These are phyloP conservation scores for Barnettozyma siamensis DNA, from an alignment of 805 yeast genomes.

Conservation along the genomic window DNA sequence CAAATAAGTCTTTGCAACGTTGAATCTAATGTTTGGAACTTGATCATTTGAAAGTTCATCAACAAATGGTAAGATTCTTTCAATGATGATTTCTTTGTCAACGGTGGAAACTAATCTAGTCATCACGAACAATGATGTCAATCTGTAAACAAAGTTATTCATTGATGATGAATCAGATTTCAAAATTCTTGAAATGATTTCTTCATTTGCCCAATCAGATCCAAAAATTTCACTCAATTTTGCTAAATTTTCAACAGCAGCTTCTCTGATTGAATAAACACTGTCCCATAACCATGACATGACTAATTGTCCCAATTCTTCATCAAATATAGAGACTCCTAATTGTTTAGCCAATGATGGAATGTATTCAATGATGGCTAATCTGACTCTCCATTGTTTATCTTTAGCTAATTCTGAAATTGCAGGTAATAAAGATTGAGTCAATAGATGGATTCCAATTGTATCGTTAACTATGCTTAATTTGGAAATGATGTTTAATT, in stretches of 20 bases:
- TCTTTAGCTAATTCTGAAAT: conserved; percentile 94
- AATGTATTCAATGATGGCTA: conserved; percentile 94
- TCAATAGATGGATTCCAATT: conserved; percentile 82
- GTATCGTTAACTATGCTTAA: conserved; percentile 89
- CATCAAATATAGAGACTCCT: conserved; percentile 89
- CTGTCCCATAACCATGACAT: conserved; percentile 99
- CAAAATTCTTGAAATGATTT: conserved; percentile 73
- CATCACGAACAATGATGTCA: conserved; percentile 84
- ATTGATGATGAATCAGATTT: conserved; percentile 33
- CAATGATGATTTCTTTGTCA: conserved; percentile 46
- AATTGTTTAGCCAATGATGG: conserved; percentile 92
- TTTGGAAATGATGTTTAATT: conserved; percentile 89
- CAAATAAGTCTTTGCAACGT: conserved; percentile 81
- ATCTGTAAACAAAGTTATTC: conserved; percentile 80
- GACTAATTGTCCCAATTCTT: conserved; percentile 83
- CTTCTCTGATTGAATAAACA: conserved; percentile 93
- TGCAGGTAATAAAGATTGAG: conserved; percentile 89
- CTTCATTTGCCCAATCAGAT: conserved; percentile 84
- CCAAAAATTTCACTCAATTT: conserved; percentile 85
- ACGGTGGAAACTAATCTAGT: conserved; percentile 78
- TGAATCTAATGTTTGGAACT: conserved; percentile 94
- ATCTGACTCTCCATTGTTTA: conserved; percentile 94
- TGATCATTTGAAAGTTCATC: conserved; percentile 66
- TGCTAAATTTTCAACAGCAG: conserved; percentile 81
- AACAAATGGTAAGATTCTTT: conserved; percentile 74